Conservation (phyloP, 2,329 filamentous ascomycete genomes). For the Xylaria sp. region DNA sequence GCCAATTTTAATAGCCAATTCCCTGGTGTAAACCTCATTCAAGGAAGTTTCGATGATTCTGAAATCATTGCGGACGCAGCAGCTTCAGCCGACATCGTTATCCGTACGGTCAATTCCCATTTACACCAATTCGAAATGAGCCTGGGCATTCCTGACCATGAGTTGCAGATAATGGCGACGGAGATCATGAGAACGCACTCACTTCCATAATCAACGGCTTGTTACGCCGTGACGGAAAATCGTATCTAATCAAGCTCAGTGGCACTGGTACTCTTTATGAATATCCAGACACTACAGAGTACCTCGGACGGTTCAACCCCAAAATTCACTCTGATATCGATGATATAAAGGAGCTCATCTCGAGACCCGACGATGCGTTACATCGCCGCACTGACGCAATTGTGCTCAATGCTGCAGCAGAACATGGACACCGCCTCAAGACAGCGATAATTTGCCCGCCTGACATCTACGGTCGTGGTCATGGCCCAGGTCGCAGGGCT, state of each 20-base stretch:
- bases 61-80: not conserved
- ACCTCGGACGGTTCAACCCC: constrained; percentile 6
- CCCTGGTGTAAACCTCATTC: not conserved
- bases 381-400: constrained; percentile 12
- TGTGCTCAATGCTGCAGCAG: constrained; percentile 1
- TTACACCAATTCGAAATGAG: not conserved
- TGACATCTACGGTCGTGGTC: constrained; percentile 13
- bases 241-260: not conserved
- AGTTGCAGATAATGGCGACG: constrained; percentile 14
- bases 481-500: constrained; percentile 2
- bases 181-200: constrained; percentile 14
- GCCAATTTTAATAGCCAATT: not conserved
- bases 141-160: not conserved
- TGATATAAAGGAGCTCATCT: constrained; percentile 8
- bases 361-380: constrained; percentile 6
- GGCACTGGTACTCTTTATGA: constrained; percentile 2
- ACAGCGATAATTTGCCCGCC: constrained; percentile 11
- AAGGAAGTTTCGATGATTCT: constrained; percentile 8
- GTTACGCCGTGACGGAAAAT: constrained; percentile 1
- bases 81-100: constrained; percentile 6
- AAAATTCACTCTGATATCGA: constrained; percentile 10
- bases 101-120: constrained; percentile 6
- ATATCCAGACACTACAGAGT: not conserved
- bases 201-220: constrained; percentile 7
- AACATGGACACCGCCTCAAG: constrained; percentile 12